A percentile compares a stretch with the other conserved stretches of the same genome.
These are phyloP conservation scores for Saturnispora halmiae DNA, from an alignment of 805 yeast genomes.

Conservation along the genomic window DNA sequence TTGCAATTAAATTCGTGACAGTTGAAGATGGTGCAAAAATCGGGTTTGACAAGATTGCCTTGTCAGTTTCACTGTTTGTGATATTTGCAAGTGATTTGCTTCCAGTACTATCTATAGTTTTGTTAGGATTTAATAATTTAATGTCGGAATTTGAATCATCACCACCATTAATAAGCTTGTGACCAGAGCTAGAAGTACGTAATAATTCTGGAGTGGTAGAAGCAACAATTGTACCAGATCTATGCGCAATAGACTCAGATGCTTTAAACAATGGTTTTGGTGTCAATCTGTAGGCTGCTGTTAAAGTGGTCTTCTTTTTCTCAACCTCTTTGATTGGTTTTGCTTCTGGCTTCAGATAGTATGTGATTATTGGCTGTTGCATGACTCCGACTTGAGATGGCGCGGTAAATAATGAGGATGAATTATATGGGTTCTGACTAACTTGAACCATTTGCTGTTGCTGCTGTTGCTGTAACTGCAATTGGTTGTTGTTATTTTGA, in stretches of 20 bases:
- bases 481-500: slow-evolving; percentile 10
- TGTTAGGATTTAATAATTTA: slow-evolving; percentile 1
- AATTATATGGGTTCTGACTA: slow-evolving; percentile 69
- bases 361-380: slow-evolving; percentile 29
- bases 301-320: slow-evolving; percentile 53
- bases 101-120: slow-evolving; percentile 15
- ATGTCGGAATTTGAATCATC: slow-evolving; percentile 4
- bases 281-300: slow-evolving; percentile 52
- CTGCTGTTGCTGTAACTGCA: slow-evolving; percentile 18
- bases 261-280: slow-evolving; percentile 50
- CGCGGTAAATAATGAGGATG: slow-evolving; percentile 53
- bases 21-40: slow-evolving; percentile 57
- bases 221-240: slow-evolving; percentile 21
- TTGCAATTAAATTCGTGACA: slow-evolving; percentile 46
- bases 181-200: slow-evolving; percentile 2
- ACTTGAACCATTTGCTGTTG: slow-evolving; percentile 24
- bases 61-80: slow-evolving; percentile 41
- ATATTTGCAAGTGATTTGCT: slow-evolving; percentile 11
- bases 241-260: slow-evolving; percentile 17
- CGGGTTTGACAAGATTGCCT: slow-evolving; percentile 60
- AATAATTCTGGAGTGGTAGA: slow-evolving; percentile 16
- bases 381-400: slow-evolving; percentile 21
- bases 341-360: slow-evolving; percentile 43
- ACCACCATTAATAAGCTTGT: slow-evolving; percentile 5
- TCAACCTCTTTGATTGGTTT: slow-evolving; percentile 37